Conservation (phyloP, 1,284 basidiomycete genomes). For the Microbotryomycetes sp. region DNA sequence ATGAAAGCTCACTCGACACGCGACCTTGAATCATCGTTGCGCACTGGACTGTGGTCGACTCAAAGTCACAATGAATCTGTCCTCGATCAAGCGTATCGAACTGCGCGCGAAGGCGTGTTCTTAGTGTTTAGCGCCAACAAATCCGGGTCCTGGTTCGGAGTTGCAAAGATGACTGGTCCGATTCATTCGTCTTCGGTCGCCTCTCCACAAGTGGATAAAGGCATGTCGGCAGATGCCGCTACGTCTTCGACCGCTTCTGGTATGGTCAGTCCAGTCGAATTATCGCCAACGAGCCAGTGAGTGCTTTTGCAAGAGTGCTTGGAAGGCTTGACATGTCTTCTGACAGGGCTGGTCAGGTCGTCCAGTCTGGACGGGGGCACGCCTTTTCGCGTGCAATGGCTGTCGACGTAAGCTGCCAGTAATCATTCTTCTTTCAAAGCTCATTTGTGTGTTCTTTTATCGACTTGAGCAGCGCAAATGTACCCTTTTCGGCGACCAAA, state of each 20-base stretch:
- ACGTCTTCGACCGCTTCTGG: neutral
- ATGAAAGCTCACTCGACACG: constrained; percentile 18
- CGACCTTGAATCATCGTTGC: constrained; percentile 15
- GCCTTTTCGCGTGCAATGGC: neutral
- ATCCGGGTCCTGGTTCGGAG: constrained; percentile 19
- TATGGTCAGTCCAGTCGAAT: neutral
- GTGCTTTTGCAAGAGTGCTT: no score
- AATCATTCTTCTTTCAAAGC: no score
- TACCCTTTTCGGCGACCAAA: constrained; percentile 5
- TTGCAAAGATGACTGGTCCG: neutral
- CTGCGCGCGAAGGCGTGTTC: constrained; percentile 13
- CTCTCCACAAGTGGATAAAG: neutral
- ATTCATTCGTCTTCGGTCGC: neutral
- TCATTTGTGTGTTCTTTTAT: no score
- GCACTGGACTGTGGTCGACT: constrained; percentile 11
- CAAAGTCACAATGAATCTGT: constrained; percentile 21
- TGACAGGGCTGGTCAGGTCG: neutral
- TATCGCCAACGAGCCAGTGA: neutral
- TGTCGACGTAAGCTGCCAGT: neutral
- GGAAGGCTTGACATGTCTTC: no score
- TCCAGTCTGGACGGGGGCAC: neutral
- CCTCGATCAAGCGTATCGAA: constrained; percentile 25
- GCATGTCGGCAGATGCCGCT: neutral
- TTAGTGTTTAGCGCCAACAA: constrained; percentile 27
- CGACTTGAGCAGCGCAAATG: neutral